Evolutionary conservation across 140 eudicot genomes (phyloP).

Genomic region (Ambrosia hybrid): DNA sequence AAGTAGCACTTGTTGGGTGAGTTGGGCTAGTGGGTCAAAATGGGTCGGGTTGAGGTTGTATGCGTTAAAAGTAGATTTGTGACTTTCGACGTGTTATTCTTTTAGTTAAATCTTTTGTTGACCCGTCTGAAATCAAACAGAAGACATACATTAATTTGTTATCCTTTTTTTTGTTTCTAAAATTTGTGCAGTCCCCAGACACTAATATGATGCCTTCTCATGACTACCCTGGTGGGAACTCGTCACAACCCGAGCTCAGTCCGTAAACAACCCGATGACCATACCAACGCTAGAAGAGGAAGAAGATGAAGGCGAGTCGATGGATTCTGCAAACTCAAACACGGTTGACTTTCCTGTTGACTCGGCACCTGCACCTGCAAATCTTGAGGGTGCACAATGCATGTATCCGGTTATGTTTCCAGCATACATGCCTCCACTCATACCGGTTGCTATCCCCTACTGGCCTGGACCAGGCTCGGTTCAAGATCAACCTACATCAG

Average conservation of each 20-base stretch:
- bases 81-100: background rate
- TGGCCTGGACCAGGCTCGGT: constrained; percentile 60
- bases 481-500: constrained; percentile 31
- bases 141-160: background rate
- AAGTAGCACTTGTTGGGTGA: constrained; percentile 25
- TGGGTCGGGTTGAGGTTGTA: background rate
- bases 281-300: constrained; percentile 51
- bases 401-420: constrained; percentile 69
- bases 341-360: constrained; percentile 36
- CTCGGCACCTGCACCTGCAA: constrained; percentile 29
- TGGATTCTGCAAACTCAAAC: constrained; percentile 76
- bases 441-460: constrained; percentile 55
- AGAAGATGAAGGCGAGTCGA: constrained; percentile 73
- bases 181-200: constrained; percentile 44
- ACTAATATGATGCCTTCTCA: constrained; percentile 43
- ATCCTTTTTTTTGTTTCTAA: background rate
- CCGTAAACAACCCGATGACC: constrained; percentile 43
- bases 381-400: constrained; percentile 50
- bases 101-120: background rate
- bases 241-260: constrained; percentile 49
- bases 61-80: background rate
- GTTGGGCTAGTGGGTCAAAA: constrained; percentile 7
- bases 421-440: constrained; percentile 55
- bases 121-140: background rate
- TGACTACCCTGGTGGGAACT: constrained; percentile 30